Conservation (phyloP, 352 stramenopile genomes). For the Discostella stelligera region DNA sequence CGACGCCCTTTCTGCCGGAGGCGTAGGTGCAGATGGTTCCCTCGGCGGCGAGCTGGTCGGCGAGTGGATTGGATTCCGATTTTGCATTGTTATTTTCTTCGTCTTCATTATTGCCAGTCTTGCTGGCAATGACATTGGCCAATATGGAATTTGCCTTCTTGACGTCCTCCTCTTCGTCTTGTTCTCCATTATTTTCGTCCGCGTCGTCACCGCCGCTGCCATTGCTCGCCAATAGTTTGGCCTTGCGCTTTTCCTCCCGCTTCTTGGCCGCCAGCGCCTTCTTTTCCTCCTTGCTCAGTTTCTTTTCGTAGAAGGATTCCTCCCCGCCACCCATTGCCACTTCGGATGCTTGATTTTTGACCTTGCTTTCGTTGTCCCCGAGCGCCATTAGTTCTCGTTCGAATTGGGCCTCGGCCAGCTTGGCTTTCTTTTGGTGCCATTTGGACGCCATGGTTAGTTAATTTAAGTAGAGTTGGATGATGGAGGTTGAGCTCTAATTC, state of each 20-base stretch:
- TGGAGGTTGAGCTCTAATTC: no score
- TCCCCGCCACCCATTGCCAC: slow-evolving; percentile 78
- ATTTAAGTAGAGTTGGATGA: no score
- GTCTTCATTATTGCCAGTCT: slow-evolving; percentile 1
- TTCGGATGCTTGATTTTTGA: slow-evolving; percentile 53
- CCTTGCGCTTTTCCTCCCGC: slow-evolving; percentile 68
- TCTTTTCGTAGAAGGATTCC: slow-evolving; percentile 81
- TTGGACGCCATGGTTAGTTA: no score
- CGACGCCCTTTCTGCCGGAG: slow-evolving; percentile 69
- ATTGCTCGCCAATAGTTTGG: slow-evolving; percentile 47
- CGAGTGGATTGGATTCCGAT: slow-evolving; percentile 52
- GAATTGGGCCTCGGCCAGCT: slow-evolving; percentile 57
- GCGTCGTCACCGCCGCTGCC: slow-evolving; percentile 53
- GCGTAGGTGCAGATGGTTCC: slow-evolving; percentile 82
- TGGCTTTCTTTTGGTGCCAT: slow-evolving; percentile 81
- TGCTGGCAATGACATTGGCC: not conserved
- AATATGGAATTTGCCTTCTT: slow-evolving; percentile 24
- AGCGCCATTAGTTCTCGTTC: slow-evolving; percentile 50
- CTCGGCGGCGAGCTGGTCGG: slow-evolving; percentile 60
- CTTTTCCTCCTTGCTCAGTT: slow-evolving; percentile 80
- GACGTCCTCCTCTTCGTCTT: slow-evolving; percentile 34
- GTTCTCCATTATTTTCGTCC: slow-evolving; percentile 1
- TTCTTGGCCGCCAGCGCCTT: slow-evolving; percentile 74
- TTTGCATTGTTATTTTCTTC: slow-evolving; percentile 21
- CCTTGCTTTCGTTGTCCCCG: slow-evolving; percentile 25